These are phyloP conservation scores for Termitomyces sp. DNA, from an alignment of 768 basidiomycete genomes.

Conservation along the genomic window DNA sequence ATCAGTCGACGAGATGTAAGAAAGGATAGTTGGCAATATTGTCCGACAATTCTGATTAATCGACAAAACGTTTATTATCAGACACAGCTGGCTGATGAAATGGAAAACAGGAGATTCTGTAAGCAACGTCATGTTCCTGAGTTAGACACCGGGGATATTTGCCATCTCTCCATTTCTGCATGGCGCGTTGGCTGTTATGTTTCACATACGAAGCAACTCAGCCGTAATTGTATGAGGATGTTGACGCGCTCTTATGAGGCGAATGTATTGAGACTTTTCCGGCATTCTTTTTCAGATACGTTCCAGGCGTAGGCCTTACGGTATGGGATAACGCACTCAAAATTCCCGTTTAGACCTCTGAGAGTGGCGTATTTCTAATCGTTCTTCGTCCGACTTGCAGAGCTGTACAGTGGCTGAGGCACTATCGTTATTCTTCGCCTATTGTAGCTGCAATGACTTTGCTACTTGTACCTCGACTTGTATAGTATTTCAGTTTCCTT, in stretches of 20 bases:
- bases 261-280: too few relatives aligned
- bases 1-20: neutral
- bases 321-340: too few relatives aligned
- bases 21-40: neutral
- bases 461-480: neutral
- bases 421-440: neutral
- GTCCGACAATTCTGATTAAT: neutral
- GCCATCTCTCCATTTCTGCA: neutral
- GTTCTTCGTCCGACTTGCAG: neutral
- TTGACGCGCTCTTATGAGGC: neutral
- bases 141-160: neutral
- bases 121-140: neutral
- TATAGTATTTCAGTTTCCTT: neutral
- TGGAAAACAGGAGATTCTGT: neutral
- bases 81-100: neutral
- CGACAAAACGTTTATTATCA: neutral
- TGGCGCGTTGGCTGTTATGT: neutral
- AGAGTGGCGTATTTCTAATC: neutral
- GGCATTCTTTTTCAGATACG: too few relatives aligned
- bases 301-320: too few relatives aligned
- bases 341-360: too few relatives aligned
- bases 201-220: neutral
- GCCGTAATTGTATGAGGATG: neutral
- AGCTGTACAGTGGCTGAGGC: neutral
- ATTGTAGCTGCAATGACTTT: neutral